phyloP scores from a whole-genome alignment of 352 stramenopile genomes.

The Phytopythium delawarense region DNA sequence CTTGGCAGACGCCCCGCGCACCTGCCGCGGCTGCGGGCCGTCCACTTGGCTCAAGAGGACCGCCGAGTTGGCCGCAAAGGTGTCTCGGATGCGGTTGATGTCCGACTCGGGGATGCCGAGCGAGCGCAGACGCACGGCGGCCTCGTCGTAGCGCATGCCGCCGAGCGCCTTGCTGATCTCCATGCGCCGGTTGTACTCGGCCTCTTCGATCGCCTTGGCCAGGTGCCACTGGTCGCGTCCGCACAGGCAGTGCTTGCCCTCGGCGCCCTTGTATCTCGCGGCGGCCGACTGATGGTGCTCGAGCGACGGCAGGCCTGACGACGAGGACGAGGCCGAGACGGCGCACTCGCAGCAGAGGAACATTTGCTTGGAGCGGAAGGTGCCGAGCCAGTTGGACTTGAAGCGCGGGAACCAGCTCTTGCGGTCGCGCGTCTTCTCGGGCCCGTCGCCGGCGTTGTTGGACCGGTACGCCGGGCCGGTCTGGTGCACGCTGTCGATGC shows the following conservation, averaged over 20 bases:
- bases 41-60: neutral
- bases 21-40: neutral
- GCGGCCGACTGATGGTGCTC: slow-evolving; percentile 13
- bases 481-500: slow-evolving; percentile 34
- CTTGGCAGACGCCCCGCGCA: neutral
- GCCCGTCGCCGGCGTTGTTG: slow-evolving; percentile 70
- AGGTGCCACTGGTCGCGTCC: slow-evolving; percentile 82
- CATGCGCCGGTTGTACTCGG: slow-evolving; percentile 82
- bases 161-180: slow-evolving; percentile 78
- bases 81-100: slow-evolving; percentile 32
- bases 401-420: slow-evolving; percentile 87
- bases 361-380: slow-evolving; percentile 85
- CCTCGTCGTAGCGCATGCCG: slow-evolving; percentile 81
- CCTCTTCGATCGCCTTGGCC: slow-evolving; percentile 76
- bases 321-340: slow-evolving; percentile 20
- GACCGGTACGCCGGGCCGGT: slow-evolving; percentile 60
- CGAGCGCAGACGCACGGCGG: slow-evolving; percentile 50
- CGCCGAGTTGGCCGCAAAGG: neutral
- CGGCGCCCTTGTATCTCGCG: slow-evolving; percentile 68
- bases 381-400: slow-evolving; percentile 87
- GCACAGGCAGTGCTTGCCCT: slow-evolving; percentile 79
- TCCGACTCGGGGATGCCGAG: slow-evolving; percentile 61
- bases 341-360: slow-evolving; percentile 83
- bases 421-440: slow-evolving; percentile 84
- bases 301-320: too few relatives aligned